These are phyloP conservation scores for Pestalotiopsis sp. DNA, from an alignment of 2,329 filamentous ascomycete genomes.

Conservation along the genomic window DNA sequence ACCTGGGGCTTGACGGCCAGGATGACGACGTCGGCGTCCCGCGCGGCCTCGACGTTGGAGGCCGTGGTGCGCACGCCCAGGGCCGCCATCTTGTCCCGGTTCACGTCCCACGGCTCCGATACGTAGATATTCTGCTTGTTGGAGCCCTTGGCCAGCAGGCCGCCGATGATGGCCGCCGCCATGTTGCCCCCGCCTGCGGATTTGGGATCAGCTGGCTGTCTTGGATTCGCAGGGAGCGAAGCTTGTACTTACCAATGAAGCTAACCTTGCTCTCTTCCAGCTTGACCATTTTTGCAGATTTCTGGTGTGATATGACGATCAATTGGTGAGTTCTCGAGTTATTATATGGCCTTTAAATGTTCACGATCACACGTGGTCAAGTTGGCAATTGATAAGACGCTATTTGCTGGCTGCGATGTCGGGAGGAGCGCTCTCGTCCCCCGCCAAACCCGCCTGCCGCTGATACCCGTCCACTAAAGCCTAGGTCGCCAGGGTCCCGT, in stretches of 20 bases:
- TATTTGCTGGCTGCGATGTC: background rate
- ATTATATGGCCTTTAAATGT: background rate
- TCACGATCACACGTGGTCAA: background rate
- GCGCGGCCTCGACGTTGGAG: slow-evolving; percentile 46
- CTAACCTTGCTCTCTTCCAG: slow-evolving; percentile 29
- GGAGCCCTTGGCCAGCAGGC: slow-evolving; percentile 45
- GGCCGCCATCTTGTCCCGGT: slow-evolving; percentile 49
- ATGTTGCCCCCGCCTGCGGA: slow-evolving; percentile 53
- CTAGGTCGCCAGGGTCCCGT: background rate
- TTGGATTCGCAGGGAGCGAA: background rate
- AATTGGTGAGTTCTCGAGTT: background rate
- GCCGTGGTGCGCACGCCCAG: slow-evolving; percentile 47
- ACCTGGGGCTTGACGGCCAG: slow-evolving; percentile 56
- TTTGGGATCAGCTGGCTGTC: slow-evolving; percentile 12
- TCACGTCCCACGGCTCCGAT: slow-evolving; percentile 54
- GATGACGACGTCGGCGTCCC: slow-evolving; percentile 47
- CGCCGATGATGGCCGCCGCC: slow-evolving; percentile 53
- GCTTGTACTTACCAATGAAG: slow-evolving; percentile 25
- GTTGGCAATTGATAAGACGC: background rate
- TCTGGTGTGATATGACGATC: background rate
- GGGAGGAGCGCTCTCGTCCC: background rate
- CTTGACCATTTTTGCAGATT: slow-evolving; percentile 22
- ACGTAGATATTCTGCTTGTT: slow-evolving; percentile 47
- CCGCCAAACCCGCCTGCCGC: background rate
- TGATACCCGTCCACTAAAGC: slow-evolving; percentile 1